Evolutionary conservation across 345 rosid genomes (phyloP).

Genomic region (Cardiospermum halicacabum): DNA sequence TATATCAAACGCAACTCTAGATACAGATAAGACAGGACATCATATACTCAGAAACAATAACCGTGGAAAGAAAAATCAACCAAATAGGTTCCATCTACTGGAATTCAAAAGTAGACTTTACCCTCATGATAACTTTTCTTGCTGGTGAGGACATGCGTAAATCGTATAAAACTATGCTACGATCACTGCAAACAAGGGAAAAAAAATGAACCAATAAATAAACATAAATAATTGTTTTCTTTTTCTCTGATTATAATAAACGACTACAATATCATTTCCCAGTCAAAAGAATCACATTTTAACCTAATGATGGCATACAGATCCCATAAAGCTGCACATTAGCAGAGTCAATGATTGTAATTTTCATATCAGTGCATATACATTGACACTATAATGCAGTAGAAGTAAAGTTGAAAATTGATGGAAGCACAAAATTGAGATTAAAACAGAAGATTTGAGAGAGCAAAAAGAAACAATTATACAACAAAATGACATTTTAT

Average conservation of each 20-base stretch:
- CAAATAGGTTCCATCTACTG: background rate
- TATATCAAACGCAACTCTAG: background rate
- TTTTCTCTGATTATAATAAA: too few species aligned
- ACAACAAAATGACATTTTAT: too few species aligned
- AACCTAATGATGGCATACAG: background rate
- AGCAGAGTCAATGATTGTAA: too few species aligned
- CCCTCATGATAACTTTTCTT: slow-evolving; percentile 80
- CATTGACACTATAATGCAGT: too few species aligned
- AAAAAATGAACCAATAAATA: background rate
- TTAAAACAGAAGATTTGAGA: too few species aligned
- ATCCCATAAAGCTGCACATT: background rate
- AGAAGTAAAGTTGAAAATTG: too few species aligned
- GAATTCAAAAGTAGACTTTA: slow-evolving; percentile 24
- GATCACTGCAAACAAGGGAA: slow-evolving; percentile 50
- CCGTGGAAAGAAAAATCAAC: background rate
- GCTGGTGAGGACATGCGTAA: slow-evolving; percentile 76
- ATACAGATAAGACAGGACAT: background rate
- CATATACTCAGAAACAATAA: background rate
- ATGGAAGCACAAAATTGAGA: too few species aligned
- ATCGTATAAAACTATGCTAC: slow-evolving; percentile 75
- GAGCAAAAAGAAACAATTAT: too few species aligned
- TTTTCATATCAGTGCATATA: too few species aligned
- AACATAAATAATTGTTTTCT: too few species aligned
- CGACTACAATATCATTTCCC: slow-evolving; percentile 5
- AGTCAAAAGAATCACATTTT: background rate